Base-by-base conservation (phyloP, 306 rosid genomes). In the Glycine tomentella region DNA sequence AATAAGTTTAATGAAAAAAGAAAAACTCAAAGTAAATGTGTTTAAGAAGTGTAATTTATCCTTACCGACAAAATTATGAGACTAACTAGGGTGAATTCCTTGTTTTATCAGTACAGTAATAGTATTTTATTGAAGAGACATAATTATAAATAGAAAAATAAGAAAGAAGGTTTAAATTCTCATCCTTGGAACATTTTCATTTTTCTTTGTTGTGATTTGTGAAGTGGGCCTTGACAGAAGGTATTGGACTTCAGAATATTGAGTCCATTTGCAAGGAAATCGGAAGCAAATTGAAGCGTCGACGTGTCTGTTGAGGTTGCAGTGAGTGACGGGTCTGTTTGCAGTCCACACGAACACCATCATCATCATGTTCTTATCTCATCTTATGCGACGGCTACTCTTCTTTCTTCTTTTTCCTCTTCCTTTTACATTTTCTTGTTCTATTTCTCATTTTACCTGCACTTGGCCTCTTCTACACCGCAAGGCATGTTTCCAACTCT, bases 321-420 rank as follows among this genome's bases (percentile, higher is more conserved):
- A 80, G 56, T 80, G 31, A 25, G 31, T 25, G 66, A 69, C 85
- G 78, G 8, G 84, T 81, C 17, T 42, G 80, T 74, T 83, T 83
- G n/a, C 79, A 15, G 84, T 75, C 91, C 91, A 86, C 91, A 86
- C 77, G 75, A 81, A 74, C 78, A 5, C 56, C 66, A 53, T 48
- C 31, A 25, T 25, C 2, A 25, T 25, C 75, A 15, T 64, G 72
- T 10, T 73, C 86, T 83, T 85, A 86, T 88, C 91, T 84, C 20
- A 33, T 25, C 9, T 42, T 36, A 36, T 36, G 40, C 40, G 40
- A 36, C 5, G 40, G 40, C 40, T 9, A 42, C 46, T 42, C 46
- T 42, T 42, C 9, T 42, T 42, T 42, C 15, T 9, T 46, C 58
- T n/a, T 70, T 9, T 49, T 49, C 34, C 16, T 42, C 25, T 7